phyloP scores from a whole-genome alignment of 208 protist species.

The Crithidia sp. region DNA sequence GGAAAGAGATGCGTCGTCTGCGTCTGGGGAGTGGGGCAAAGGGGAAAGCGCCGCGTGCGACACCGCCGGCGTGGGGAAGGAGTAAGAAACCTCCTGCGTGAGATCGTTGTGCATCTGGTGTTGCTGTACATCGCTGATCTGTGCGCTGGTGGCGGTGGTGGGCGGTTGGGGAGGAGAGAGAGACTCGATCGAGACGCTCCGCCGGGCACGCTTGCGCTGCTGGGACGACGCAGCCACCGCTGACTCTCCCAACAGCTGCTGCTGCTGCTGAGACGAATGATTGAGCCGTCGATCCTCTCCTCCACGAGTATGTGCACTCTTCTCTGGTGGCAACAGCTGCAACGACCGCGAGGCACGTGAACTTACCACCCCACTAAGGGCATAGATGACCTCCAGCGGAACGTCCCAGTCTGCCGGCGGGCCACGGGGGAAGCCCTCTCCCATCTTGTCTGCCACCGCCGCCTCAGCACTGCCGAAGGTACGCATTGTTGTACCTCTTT shows the following conservation, averaged over 20 bases:
- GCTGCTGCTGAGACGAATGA: too few species aligned
- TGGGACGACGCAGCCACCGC: too few species aligned
- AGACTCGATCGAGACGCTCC: too few species aligned
- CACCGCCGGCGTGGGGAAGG: constrained; percentile 2
- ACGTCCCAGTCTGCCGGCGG: constrained; percentile 67
- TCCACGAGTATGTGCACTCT: too few species aligned
- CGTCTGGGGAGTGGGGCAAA: background rate
- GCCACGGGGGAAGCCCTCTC: constrained; percentile 55
- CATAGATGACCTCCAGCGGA: constrained; percentile 51
- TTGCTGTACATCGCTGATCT: background rate
- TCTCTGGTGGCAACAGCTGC: background rate
- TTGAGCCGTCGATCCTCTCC: too few species aligned
- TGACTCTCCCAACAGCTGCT: too few species aligned
- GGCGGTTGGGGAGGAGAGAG: too few species aligned
- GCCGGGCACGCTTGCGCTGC: too few species aligned
- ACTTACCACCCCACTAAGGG: constrained; percentile 22
- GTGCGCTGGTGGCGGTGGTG: background rate
- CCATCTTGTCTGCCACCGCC: constrained; percentile 30
- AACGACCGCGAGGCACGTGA: background rate
- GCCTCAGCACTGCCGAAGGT: constrained; percentile 8
- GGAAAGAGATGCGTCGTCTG: background rate
- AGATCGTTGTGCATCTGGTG: background rate
- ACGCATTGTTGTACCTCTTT: background rate
- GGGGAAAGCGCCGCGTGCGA: too few species aligned
- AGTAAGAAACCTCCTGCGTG: background rate